Evolutionary conservation across 176 grass and related monocot species (phyloP), one percentile per base, ranked within the genome.

Genomic region (Neostapfia colusana): DNA sequence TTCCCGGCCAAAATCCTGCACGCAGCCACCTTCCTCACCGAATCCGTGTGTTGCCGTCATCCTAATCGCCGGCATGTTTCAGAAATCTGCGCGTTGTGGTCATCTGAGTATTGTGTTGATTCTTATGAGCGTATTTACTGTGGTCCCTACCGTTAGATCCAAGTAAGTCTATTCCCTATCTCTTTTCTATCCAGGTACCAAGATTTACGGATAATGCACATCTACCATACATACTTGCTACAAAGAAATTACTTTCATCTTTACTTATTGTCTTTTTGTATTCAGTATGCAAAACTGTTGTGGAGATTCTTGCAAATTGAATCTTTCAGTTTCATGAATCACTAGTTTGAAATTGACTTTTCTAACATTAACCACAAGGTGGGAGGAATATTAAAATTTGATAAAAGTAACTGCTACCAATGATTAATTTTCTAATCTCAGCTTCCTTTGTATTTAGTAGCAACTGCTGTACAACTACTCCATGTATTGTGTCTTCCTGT

Each of bases 111-210:
- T 92, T 54, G 95, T 98, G 76, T 66, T 98, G 73, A 68, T 92
- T 84, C 70, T 93, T 65, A 92, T 94, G 89, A 78, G 84, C 73
- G 26, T 78, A n/a, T 88, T 76, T 85, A 87, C 77, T 59, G 95
- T 98, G 56, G 67, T 97, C 40, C 95, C 95, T 26, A 98, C 95
- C 72, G 82, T 94, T 88, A 56, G 64, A 77, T 93, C 95, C 87
- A 98, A 98, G 91, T 98, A 83, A 90, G 84, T 79, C 27, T 79
- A 43, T 51, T 54, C 25, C 38, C 25, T 53, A 49, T 63, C 25
- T 82, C 27, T 31, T 74, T 72, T 24, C 28, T 72, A 21, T 57
- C 6, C 5, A 36, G 42, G 17, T 69, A 74, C 34, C 41, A 51
- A 51, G 31, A 53, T 69, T 42, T 41, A 37, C 24, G 64, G 40